These are phyloP conservation scores for Saposhnikovia divaricata DNA, from an alignment of 129 eudicot genomes.

Conservation along the genomic window DNA sequence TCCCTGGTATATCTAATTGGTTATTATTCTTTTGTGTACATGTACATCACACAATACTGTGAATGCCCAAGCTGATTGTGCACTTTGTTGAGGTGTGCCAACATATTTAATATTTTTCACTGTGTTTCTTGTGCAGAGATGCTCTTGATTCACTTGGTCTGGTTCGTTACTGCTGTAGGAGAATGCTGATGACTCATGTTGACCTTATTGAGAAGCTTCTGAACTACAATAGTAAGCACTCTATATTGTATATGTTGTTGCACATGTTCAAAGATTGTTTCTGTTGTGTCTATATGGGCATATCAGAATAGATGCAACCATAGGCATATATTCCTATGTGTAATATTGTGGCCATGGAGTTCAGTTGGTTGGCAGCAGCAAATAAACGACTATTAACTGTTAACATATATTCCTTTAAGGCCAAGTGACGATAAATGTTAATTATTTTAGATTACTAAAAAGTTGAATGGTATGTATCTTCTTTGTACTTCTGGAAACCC, in stretches of 20 bases:
- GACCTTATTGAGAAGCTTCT: conserved; percentile 98
- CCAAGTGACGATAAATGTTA: background rate
- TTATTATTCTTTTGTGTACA: background rate
- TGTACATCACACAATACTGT: background rate
- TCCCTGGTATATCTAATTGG: background rate
- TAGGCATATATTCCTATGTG: background rate
- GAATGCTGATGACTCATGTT: conserved; percentile 97
- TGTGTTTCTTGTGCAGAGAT: conserved; percentile 42
- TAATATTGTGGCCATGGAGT: background rate
- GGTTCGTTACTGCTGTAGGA: conserved; percentile 89
- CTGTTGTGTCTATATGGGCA: background rate
- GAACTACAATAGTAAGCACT: conserved; percentile 64
- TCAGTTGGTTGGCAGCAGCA: background rate
- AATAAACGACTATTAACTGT: background rate
- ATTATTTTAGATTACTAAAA: background rate
- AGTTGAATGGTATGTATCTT: background rate
- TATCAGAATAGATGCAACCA: background rate
- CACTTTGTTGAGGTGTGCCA: background rate
- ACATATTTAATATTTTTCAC: background rate
- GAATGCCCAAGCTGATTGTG: background rate
- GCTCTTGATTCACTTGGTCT: conserved; percentile 84
- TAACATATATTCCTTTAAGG: no score
- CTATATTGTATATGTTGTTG: background rate
- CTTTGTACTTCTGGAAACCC: background rate
- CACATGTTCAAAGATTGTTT: no score